Conservation (phyloP, 306 rosid species). For the Canavalia gladiata region DNA sequence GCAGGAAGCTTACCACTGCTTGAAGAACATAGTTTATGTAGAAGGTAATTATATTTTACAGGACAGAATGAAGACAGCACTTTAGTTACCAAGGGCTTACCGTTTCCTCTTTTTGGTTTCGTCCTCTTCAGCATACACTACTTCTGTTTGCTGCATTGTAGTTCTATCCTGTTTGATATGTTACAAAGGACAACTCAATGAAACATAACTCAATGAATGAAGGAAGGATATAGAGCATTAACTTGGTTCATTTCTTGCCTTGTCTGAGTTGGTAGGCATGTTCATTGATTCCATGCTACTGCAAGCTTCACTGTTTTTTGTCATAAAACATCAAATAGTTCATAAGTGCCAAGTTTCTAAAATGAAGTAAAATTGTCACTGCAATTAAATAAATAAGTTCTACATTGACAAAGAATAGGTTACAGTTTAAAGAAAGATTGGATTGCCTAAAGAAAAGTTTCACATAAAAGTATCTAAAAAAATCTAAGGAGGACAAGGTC, state of each 20-base stretch:
- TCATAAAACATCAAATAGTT: conserved; percentile 11
- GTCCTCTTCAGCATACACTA: not conserved
- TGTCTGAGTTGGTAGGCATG: not conserved
- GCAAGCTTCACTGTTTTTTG: conserved; percentile 33
- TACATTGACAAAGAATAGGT: not conserved
- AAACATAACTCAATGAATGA: not conserved
- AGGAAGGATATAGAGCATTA: not conserved
- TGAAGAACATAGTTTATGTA: conserved; percentile 2
- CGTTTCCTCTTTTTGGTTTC: not conserved
- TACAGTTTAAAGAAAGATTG: not conserved
- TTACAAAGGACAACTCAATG: not conserved
- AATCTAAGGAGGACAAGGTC: not conserved
- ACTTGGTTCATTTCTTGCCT: conserved; percentile 36
- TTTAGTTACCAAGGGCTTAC: conserved; percentile 27
- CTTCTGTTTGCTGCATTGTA: not conserved
- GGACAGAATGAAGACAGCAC: no score
- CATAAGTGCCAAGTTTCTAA: not conserved
- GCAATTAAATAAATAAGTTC: conserved; percentile 1
- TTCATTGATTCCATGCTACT: not conserved
- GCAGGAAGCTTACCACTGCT: conserved; percentile 34
- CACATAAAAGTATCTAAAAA: not conserved
- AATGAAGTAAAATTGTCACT: not conserved
- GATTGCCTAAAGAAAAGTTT: not conserved
- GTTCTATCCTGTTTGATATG: conserved; percentile 15
- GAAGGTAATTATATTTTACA: not conserved